phyloP scores from a whole-genome alignment of 2,329 filamentous ascomycete genomes.

The Aureobasidium mangrovei region DNA sequence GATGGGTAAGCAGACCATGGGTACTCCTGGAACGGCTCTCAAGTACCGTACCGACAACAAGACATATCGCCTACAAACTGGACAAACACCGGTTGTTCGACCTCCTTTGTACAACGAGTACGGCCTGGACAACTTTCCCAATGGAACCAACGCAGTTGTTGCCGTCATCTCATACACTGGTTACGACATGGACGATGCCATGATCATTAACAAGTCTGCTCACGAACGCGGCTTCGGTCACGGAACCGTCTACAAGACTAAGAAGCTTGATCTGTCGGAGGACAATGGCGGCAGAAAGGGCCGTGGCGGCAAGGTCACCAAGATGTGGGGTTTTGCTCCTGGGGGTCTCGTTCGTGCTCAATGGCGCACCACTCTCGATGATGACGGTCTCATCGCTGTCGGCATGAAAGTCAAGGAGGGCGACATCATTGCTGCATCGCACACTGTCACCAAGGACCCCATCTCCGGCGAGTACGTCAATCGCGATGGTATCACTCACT shows the following conservation, averaged over 20 bases:
- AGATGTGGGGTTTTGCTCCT: conserved; percentile 87
- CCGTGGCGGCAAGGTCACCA: conserved; percentile 54
- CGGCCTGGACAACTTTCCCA: conserved; percentile 95
- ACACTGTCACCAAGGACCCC: conserved; percentile 71
- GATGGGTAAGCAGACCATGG: conserved; percentile 99
- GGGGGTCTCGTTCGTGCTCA: conserved; percentile 61
- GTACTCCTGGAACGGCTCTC: conserved; percentile 79
- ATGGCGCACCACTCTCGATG: conserved; percentile 65
- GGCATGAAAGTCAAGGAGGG: conserved; percentile 71
- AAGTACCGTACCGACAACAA: conserved; percentile 94
- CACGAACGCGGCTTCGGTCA: conserved; percentile 94
- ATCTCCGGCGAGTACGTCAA: conserved; percentile 70
- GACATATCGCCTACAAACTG: conserved; percentile 85
- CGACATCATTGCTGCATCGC: conserved; percentile 79
- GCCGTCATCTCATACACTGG: conserved; percentile 98
- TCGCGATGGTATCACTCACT: conserved; percentile 74
- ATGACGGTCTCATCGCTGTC: conserved; percentile 76
- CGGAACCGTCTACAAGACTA: conserved; percentile 96
- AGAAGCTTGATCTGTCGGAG: conserved; percentile 79
- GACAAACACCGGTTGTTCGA: conserved; percentile 88
- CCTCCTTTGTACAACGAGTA: conserved; percentile 92
- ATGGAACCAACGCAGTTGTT: conserved; percentile 89
- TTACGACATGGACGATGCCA: conserved; percentile 99
- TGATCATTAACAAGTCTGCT: conserved; percentile 97
- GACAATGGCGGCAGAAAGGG: conserved; percentile 50